These are phyloP conservation scores for Phialocephala sp. DNA, from an alignment of 2,329 filamentous ascomycete species.

Conservation along the genomic window DNA sequence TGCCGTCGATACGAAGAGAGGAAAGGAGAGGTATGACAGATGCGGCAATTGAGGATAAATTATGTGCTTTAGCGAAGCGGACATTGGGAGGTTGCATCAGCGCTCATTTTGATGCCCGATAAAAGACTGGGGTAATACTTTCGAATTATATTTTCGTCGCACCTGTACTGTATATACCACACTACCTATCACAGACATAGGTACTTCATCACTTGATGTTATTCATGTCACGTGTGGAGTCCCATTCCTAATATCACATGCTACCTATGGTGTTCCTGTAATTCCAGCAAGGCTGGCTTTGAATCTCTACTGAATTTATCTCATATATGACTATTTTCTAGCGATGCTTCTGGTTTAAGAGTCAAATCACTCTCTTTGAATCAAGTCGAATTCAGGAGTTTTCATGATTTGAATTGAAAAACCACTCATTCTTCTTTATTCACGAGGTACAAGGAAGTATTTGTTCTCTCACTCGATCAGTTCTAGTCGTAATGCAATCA, in stretches of 20 bases:
- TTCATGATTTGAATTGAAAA: too few relatives aligned
- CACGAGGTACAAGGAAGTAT: too few relatives aligned
- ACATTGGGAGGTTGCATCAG: background rate
- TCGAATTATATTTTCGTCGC: background rate
- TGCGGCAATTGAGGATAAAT: too few relatives aligned
- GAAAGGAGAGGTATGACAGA: background rate
- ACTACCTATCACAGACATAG: too few relatives aligned
- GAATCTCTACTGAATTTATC: background rate
- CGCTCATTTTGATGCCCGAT: background rate
- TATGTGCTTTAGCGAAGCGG: background rate
- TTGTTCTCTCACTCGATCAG: too few relatives aligned
- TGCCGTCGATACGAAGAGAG: background rate
- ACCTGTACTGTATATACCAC: slow-evolving; percentile 4
- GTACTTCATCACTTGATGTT: too few relatives aligned
- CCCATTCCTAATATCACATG: background rate
- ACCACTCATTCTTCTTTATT: too few relatives aligned
- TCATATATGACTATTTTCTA: background rate
- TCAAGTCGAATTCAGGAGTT: too few relatives aligned
- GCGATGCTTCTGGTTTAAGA: background rate
- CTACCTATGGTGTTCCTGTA: background rate
- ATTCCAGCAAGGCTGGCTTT: background rate
- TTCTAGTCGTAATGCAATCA: too few relatives aligned
- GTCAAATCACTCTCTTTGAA: too few relatives aligned
- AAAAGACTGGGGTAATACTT: background rate
- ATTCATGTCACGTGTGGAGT: too few relatives aligned